Evolutionary conservation across 2,329 filamentous ascomycete species (phyloP).

Genomic region (Aureobasidium sp.): DNA sequence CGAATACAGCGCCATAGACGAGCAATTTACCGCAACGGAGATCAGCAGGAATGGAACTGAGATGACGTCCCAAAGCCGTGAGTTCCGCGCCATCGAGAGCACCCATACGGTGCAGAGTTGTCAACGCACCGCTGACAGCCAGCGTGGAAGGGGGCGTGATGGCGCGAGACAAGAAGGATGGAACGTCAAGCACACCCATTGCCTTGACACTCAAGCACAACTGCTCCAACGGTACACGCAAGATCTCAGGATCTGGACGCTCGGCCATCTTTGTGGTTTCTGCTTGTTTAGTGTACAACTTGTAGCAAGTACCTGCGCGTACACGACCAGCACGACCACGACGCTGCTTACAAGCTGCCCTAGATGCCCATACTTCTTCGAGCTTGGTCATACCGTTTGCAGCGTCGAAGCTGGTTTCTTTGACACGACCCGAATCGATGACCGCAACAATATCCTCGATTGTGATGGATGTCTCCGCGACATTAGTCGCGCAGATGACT

Average conservation of each 20-base stretch:
- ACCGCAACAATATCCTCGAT: conserved; percentile 96
- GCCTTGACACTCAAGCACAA: conserved; percentile 89
- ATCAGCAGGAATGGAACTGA: conserved; percentile 96
- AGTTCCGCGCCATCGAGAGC: conserved; percentile 78
- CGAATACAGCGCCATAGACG: conserved; percentile 90
- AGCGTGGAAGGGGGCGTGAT: conserved; percentile 79
- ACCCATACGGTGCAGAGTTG: conserved; percentile 73
- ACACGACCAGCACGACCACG: conserved; percentile 91
- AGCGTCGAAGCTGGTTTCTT: conserved; percentile 90
- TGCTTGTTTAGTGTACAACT: conserved; percentile 80
- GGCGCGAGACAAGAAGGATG: conserved; percentile 71
- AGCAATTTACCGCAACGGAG: conserved; percentile 89
- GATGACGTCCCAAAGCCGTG: conserved; percentile 81
- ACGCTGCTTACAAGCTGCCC: conserved; percentile 87
- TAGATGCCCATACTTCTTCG: conserved; percentile 90
- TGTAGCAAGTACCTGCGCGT: conserved; percentile 84
- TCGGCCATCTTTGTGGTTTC: conserved; percentile 75
- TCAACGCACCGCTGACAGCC: conserved; percentile 82
- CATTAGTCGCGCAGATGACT: conserved; percentile 89
- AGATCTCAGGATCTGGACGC: conserved; percentile 86
- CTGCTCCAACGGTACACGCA: conserved; percentile 86
- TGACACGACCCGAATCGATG: conserved; percentile 90
- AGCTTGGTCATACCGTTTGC: conserved; percentile 90
- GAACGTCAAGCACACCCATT: conserved; percentile 85
- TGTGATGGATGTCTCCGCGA: conserved; percentile 96